A percentile compares a stretch with the other conserved stretches of the same genome.
Evolutionary conservation across 2,329 filamentous ascomycete genomes (phyloP).

Genomic region (Epichloe coenophiala): DNA sequence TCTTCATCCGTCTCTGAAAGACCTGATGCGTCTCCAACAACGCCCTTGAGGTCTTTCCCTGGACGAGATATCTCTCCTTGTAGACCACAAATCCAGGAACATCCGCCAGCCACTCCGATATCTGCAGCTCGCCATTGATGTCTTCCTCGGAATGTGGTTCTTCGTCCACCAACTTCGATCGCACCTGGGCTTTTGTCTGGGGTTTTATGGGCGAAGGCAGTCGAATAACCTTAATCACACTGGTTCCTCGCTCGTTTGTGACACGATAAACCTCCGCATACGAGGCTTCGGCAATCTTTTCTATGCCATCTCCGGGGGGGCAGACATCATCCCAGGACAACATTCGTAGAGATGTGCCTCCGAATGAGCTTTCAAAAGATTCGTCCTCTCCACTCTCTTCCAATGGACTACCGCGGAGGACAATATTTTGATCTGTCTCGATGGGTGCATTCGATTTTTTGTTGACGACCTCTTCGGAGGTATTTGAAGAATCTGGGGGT

Average conservation of each 20-base stretch:
- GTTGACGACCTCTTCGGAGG: neutral
- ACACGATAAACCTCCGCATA: slow-evolving; percentile 54
- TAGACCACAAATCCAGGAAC: slow-evolving; percentile 53
- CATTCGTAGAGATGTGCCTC: slow-evolving; percentile 22
- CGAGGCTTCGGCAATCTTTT: slow-evolving; percentile 54
- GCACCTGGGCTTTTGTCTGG: slow-evolving; percentile 42
- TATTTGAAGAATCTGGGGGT: neutral
- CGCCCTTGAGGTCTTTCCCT: slow-evolving; percentile 38
- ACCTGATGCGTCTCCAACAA: slow-evolving; percentile 46
- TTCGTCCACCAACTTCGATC: slow-evolving; percentile 42
- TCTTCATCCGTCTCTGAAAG: slow-evolving; percentile 40
- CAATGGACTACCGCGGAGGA: neutral
- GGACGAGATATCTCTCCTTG: slow-evolving; percentile 48
- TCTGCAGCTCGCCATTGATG: slow-evolving; percentile 44
- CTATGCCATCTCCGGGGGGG: slow-evolving; percentile 36
- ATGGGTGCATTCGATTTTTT: neutral
- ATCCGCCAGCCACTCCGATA: slow-evolving; percentile 50
- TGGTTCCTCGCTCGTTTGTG: slow-evolving; percentile 43
- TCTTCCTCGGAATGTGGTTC: slow-evolving; percentile 41
- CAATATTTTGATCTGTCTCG: neutral
- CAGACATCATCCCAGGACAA: slow-evolving; percentile 47
- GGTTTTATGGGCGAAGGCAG: slow-evolving; percentile 43
- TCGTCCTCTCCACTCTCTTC: slow-evolving; percentile 6
- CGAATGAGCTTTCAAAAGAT: neutral
- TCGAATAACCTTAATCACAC: slow-evolving; percentile 52